Evolutionary conservation across 208 protist species (phyloP).

Genomic region (Trypanosoma vivax): DNA sequence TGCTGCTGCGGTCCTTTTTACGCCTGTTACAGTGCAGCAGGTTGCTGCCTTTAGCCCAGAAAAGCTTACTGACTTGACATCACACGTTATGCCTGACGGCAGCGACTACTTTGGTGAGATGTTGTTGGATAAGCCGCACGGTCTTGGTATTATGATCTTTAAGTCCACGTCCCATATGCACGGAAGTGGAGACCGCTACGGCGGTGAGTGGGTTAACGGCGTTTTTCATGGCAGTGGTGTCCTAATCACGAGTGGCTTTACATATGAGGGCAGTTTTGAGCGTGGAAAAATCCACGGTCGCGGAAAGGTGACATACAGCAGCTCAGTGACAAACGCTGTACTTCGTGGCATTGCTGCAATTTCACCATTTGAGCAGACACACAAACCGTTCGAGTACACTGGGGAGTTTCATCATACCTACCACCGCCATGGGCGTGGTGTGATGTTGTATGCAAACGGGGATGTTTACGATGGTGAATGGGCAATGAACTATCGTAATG

Average conservation of each 20-base stretch:
- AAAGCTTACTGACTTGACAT: slow-evolving; percentile 12
- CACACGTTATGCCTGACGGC: slow-evolving; percentile 42
- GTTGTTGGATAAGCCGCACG: slow-evolving; percentile 39
- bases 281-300: slow-evolving; percentile 34
- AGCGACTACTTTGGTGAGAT: slow-evolving; percentile 76
- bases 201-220: slow-evolving; percentile 57
- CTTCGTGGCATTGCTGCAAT: slow-evolving; percentile 61
- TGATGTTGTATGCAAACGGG: slow-evolving; percentile 68
- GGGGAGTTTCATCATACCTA: slow-evolving; percentile 56
- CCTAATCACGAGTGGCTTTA: slow-evolving; percentile 54
- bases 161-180: slow-evolving; percentile 28
- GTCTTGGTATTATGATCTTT: slow-evolving; percentile 71
- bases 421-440: slow-evolving; percentile 59
- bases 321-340: slow-evolving; percentile 33
- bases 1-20: slow-evolving; percentile 7
- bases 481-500: slow-evolving; percentile 61
- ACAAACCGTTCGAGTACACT: slow-evolving; percentile 57
- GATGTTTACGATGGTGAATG: slow-evolving; percentile 82
- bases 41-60: slow-evolving; percentile 45
- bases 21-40: slow-evolving; percentile 48
- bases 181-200: slow-evolving; percentile 71
- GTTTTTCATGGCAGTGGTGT: slow-evolving; percentile 72
- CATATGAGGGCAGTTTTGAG: slow-evolving; percentile 67
- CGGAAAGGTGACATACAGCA: slow-evolving; percentile 30
- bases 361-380: slow-evolving; percentile 53